Conservation (phyloP, 768 basidiomycete species). For the Leccinum broughii region DNA sequence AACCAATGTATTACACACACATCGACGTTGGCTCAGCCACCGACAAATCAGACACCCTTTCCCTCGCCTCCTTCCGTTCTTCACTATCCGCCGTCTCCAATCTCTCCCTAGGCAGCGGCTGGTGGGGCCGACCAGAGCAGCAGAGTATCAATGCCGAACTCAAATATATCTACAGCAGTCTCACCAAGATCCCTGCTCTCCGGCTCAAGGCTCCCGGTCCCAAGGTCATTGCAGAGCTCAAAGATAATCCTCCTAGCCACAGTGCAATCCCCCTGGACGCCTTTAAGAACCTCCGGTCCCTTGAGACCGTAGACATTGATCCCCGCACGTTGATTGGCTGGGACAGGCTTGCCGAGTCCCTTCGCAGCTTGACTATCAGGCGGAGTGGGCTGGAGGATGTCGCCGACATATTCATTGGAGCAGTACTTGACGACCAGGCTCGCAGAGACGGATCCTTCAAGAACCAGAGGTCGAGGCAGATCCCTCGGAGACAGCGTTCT, state of each 20-base stretch:
- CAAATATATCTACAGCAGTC: constrained; percentile 84
- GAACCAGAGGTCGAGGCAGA: constrained; percentile 46
- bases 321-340: constrained; percentile 81
- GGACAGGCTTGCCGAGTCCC: constrained; percentile 70
- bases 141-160: constrained; percentile 70
- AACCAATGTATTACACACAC: constrained; percentile 75
- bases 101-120: constrained; percentile 69
- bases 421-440: constrained; percentile 74
- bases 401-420: constrained; percentile 70
- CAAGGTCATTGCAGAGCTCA: constrained; percentile 67
- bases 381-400: constrained; percentile 83
- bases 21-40: constrained; percentile 42
- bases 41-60: constrained; percentile 74
- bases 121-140: constrained; percentile 67
- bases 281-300: constrained; percentile 80
- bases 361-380: constrained; percentile 73
- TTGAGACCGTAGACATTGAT: constrained; percentile 80
- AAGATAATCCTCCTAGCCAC: constrained; percentile 65
- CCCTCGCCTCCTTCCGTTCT: constrained; percentile 72
- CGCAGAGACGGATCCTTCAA: constrained; percentile 57
- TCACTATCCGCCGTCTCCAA: constrained; percentile 75
- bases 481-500: constrained; percentile 46
- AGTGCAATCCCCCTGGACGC: constrained; percentile 78
- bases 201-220: constrained; percentile 62
- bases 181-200: constrained; percentile 87